These are phyloP conservation scores for Tricholoma sp. DNA, from an alignment of 768 basidiomycete genomes.

Conservation along the genomic window DNA sequence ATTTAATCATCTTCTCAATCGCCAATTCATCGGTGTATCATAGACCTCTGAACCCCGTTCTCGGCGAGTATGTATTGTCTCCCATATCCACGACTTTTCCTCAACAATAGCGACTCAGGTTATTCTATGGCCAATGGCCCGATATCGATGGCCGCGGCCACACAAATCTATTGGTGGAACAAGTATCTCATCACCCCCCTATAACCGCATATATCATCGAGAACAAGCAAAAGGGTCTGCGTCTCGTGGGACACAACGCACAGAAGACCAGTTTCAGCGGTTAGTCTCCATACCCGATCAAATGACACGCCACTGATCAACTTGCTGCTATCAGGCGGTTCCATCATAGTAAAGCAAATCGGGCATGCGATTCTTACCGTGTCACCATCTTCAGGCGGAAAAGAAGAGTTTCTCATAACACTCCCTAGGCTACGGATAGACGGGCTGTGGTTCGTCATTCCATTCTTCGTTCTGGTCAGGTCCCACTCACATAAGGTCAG, in stretches of 20 bases:
- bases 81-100: background rate
- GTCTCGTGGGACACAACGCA: constrained; percentile 82
- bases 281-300: constrained; percentile 20
- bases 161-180: constrained; percentile 84
- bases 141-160: constrained; percentile 54
- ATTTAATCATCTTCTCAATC: background rate
- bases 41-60: constrained; percentile 93
- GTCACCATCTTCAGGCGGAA: constrained; percentile 42
- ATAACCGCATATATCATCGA: constrained; percentile 85
- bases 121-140: constrained; percentile 91
- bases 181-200: constrained; percentile 94
- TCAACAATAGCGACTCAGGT: constrained; percentile 28
- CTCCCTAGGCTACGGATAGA: constrained; percentile 90
- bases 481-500: constrained; percentile 3
- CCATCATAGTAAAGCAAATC: constrained; percentile 88
- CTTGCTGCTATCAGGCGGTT: constrained; percentile 40
- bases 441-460: constrained; percentile 64
- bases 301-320: background rate
- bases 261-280: constrained; percentile 94
- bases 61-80: constrained; percentile 68
- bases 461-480: background rate
- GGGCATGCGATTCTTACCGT: constrained; percentile 87
- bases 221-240: constrained; percentile 72
- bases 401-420: constrained; percentile 77
- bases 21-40: constrained; percentile 2